Evolutionary conservation across 371 early-diverging fungal genomes (phyloP), one percentile per base, ranked within the genome.

Genomic region (Mucor lusitanicus): DNA sequence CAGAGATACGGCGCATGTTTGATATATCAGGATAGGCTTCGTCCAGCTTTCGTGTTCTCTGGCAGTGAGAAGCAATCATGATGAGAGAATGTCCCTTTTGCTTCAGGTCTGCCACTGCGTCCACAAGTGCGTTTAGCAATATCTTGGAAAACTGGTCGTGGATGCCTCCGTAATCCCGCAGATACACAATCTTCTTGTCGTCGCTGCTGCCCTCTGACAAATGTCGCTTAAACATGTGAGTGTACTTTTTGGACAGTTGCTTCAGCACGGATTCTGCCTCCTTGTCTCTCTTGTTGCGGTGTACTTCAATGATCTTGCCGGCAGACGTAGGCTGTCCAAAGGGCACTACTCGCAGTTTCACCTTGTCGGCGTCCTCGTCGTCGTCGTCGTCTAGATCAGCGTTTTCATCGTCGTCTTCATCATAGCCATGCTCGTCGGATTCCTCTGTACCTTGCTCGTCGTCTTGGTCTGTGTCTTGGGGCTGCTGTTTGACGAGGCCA

Each of bases 101-200:
- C 28, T 78, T 77, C 30, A 85, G 57, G 0, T 79, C 80, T 32
- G 83, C 80, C 15, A 82, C 73, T 0, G 85, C 81, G 0, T 42
- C 58, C 23, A 79, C 58, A 55, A 87, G 50, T 1, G 85, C 68
- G 15, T 84, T 75, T 3, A 85, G 60, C 61, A 82, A 58, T 4
- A 78, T 48, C 11, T 75, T 54, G 9, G 76, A 77, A 44, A 77
- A 70, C 5, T 74, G 67, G 11, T 80, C 83, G 21, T 80, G 69
- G 67, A 85, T 83, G 3, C 77, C 77, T 13, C 74, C 75, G 63
- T 80, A 81, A 42, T 87, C 87, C 46, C 82, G 73, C 50, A 87
- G 55, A 42, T 83, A 84, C 25, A 87, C 63, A 30, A 81, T 81
- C 68, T 80, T 56, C 27, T 69, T 2, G 61, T 42, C 19, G 48